Evolutionary conservation across 805 yeast genomes (phyloP).

Genomic region (Metschnikowia colocasiae): DNA sequence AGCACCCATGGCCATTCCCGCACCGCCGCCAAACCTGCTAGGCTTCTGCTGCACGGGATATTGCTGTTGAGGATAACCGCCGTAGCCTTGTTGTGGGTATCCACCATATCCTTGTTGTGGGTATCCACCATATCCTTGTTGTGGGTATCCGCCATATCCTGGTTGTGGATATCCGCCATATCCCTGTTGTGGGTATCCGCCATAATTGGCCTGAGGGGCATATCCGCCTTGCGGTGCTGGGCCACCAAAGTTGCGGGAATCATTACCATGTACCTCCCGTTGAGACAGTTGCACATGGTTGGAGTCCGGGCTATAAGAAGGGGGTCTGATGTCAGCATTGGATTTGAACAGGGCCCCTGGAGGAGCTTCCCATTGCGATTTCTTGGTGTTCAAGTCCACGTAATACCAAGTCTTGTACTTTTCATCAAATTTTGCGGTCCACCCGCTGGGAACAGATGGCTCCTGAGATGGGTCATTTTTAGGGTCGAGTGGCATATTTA

Average conservation of each 20-base stretch:
- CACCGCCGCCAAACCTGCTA: constrained; percentile 36
- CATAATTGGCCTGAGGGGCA: constrained; percentile 13
- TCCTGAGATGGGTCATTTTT: constrained; percentile 28
- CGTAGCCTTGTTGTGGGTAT: constrained; percentile 28
- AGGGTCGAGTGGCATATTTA: constrained; percentile 10
- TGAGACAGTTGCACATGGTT: constrained; percentile 1
- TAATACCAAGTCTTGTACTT: constrained; percentile 73
- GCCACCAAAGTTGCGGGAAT: neutral
- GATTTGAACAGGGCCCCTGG: constrained; percentile 44
- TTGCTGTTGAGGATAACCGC: constrained; percentile 17
- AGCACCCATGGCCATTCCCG: constrained; percentile 43
- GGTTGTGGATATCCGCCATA: constrained; percentile 28
- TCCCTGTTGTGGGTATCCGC: constrained; percentile 19
- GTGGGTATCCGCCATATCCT: constrained; percentile 11
- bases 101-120: constrained; percentile 25
- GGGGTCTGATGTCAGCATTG: constrained; percentile 38
- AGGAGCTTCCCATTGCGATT: constrained; percentile 92
- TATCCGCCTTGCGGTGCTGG: constrained; percentile 6
- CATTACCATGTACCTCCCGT: constrained; percentile 6
- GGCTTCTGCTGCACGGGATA: constrained; percentile 21
- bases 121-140: constrained; percentile 28
- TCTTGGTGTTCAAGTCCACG: constrained; percentile 66
- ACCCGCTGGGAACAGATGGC: constrained; percentile 61
- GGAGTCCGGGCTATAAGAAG: constrained; percentile 31
- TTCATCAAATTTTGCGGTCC: constrained; percentile 73